phyloP scores from a whole-genome alignment of 2,329 filamentous ascomycete genomes.

The Paecilomyces variotii region DNA sequence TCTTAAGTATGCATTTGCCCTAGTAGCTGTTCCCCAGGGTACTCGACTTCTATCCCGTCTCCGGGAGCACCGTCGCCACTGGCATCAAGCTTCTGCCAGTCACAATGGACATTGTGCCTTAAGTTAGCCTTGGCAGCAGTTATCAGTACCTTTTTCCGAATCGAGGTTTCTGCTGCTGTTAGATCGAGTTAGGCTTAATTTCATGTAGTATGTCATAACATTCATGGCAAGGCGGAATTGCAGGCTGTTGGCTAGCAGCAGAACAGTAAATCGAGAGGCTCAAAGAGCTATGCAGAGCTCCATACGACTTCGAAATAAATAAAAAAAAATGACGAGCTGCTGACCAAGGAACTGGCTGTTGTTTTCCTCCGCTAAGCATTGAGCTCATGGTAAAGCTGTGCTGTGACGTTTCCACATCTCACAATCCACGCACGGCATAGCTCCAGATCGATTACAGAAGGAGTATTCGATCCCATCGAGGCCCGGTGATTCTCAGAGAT shows the following conservation, averaged over 20 bases:
- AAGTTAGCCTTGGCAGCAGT: too few relatives aligned
- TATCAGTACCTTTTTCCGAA: too few relatives aligned
- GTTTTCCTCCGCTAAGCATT: not conserved
- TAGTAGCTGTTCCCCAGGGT: not conserved
- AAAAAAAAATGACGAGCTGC: not conserved
- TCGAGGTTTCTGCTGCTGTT: not conserved
- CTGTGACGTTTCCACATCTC: not conserved
- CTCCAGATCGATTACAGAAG: not conserved
- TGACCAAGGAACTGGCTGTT: not conserved
- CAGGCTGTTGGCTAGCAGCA: not conserved
- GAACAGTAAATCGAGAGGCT: not conserved
- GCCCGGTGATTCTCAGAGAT: too few relatives aligned
- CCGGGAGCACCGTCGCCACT: not conserved
- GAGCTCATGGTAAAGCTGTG: not conserved
- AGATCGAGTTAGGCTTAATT: not conserved
- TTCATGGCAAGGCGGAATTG: not conserved
- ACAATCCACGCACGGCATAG: not conserved
- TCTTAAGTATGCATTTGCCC: not conserved
- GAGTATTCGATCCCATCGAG: too few relatives aligned
- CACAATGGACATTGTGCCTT: not conserved
- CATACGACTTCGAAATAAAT: not conserved
- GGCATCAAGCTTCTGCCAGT: not conserved
- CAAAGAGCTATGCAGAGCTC: not conserved
- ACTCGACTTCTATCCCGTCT: not conserved
- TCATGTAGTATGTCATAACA: not conserved